Conservation (phyloP, 2,329 filamentous ascomycete genomes). For the Botrytis aclada region DNA sequence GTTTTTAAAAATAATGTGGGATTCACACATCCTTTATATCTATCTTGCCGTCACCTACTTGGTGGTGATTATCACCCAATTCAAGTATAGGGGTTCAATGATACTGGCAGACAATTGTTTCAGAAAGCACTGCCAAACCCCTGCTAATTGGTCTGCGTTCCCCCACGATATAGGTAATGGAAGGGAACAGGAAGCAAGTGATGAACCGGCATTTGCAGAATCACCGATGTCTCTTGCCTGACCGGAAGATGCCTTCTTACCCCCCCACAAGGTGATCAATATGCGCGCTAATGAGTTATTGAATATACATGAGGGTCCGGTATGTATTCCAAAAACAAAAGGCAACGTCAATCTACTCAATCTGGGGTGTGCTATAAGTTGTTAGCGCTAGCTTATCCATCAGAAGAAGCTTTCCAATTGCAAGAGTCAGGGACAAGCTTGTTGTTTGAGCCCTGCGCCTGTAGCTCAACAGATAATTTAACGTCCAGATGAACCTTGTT, state of each 20-base stretch:
- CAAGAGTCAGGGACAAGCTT: neutral
- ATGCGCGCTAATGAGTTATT: neutral
- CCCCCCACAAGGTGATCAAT: neutral
- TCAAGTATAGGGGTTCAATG: neutral
- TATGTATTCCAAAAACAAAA: neutral
- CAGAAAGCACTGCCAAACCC: neutral
- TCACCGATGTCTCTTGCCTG: neutral
- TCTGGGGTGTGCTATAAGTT: neutral
- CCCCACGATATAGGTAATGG: neutral
- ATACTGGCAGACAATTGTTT: neutral
- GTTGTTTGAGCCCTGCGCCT: neutral
- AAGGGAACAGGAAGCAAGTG: neutral
- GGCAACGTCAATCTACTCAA: neutral
- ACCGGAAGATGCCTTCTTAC: neutral
- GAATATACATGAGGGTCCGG: neutral
- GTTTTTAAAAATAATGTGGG: neutral
- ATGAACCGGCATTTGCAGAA: neutral
- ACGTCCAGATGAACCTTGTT: neutral
- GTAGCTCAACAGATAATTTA: neutral
- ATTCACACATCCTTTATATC: slow-evolving; percentile 1
- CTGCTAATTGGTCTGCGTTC: neutral
- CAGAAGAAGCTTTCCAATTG: neutral
- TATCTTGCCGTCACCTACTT: neutral
- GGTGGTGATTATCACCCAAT: neutral
- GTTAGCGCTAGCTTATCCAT: neutral